Conservation (phyloP, 345 rosid species). For the Capsella bursapastoris region DNA sequence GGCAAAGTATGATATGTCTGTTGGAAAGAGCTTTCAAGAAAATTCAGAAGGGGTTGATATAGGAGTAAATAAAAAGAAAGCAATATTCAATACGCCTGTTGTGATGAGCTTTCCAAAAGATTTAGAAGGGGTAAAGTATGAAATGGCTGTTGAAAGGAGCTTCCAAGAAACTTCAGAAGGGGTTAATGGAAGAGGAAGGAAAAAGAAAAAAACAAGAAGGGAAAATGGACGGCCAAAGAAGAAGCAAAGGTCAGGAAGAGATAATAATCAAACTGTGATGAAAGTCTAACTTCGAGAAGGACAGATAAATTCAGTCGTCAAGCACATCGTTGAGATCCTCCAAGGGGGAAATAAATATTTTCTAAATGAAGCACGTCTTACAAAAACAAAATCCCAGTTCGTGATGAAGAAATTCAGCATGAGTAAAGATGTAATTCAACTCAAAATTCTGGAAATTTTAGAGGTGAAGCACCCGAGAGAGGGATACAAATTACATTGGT, state of each 20-base stretch:
- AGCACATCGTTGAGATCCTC: not conserved
- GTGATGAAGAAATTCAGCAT: conserved; percentile 12
- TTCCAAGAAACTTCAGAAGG: conserved; percentile 6
- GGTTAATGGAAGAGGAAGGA: not conserved
- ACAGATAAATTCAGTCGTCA: not conserved
- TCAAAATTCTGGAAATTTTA: not conserved
- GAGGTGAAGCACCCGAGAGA: not conserved
- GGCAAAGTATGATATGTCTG: conserved; percentile 18
- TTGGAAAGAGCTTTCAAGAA: not conserved
- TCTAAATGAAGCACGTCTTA: not conserved
- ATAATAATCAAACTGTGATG: not conserved
- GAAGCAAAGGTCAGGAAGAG: not conserved
- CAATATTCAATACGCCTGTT: not conserved
- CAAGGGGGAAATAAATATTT: not conserved
- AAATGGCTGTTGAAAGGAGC: not conserved
- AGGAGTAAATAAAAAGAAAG: not conserved
- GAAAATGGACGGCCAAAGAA: not conserved
- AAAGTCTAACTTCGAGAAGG: not conserved
- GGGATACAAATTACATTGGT: not conserved
- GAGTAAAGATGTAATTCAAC: not conserved
- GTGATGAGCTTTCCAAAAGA: not conserved
- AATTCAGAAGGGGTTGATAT: conserved; percentile 1
- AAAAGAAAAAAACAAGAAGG: not conserved
- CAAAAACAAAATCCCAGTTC: not conserved
- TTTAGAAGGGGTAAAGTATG: conserved; percentile 13